Percentiles rank a stretch among this genome's conserved stretches.
phyloP scores from a whole-genome alignment of 768 basidiomycete species.

The Pisolithus albus region DNA sequence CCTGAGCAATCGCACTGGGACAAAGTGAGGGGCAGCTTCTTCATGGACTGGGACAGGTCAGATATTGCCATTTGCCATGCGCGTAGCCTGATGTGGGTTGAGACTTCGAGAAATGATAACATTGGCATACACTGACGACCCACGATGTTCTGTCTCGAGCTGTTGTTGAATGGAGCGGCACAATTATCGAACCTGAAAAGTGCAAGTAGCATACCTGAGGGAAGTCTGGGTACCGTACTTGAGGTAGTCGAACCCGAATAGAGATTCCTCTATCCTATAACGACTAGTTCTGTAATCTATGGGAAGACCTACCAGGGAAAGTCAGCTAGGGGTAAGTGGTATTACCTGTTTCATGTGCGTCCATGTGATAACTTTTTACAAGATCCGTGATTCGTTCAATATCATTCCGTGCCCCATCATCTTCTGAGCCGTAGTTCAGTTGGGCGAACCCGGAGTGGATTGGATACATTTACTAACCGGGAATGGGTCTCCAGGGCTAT shows the following conservation, averaged over 20 bases:
- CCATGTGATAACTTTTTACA: too few relatives aligned
- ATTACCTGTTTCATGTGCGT: too few relatives aligned
- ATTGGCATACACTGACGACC: slow-evolving; percentile 38
- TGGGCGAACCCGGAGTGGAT: too few relatives aligned
- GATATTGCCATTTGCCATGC: slow-evolving; percentile 54
- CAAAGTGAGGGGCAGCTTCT: slow-evolving; percentile 48
- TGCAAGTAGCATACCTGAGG: neutral
- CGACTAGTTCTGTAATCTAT: too few relatives aligned
- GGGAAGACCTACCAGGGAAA: too few relatives aligned
- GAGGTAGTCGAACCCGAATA: slow-evolving; percentile 46
- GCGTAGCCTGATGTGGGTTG: slow-evolving; percentile 39
- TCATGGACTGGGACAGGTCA: slow-evolving; percentile 38
- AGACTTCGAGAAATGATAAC: neutral
- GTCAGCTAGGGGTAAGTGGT: too few relatives aligned
- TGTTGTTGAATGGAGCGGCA: slow-evolving; percentile 50
- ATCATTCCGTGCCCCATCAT: too few relatives aligned
- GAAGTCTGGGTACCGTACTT: slow-evolving; percentile 33
- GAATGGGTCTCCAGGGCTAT: too few relatives aligned
- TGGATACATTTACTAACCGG: too few relatives aligned
- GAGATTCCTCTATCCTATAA: too few relatives aligned
- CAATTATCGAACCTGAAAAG: slow-evolving; percentile 52
- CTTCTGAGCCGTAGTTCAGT: too few relatives aligned
- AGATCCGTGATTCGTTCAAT: too few relatives aligned
- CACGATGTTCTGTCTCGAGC: slow-evolving; percentile 48
- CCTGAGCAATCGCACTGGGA: slow-evolving; percentile 71